Percentiles rank a stretch among this genome's conserved stretches.
Conservation (phyloP, 345 rosid species). For the Raphanus sativus region DNA sequence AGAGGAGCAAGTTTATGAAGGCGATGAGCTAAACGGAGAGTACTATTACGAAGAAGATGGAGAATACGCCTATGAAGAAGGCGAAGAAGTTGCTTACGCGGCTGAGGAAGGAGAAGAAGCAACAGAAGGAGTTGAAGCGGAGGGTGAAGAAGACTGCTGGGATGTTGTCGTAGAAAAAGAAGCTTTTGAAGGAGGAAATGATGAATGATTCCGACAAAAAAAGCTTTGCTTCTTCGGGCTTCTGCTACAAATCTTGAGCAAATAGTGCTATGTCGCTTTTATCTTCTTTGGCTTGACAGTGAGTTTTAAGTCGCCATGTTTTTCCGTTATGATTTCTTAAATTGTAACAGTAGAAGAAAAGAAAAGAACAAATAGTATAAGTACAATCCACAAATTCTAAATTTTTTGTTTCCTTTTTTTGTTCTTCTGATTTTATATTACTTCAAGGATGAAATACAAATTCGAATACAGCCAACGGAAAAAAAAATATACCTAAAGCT, state of each 20-base stretch:
- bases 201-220: background rate
- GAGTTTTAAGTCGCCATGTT: slow-evolving; percentile 39
- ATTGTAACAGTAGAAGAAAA: slow-evolving; percentile 46
- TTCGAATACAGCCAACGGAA: too few relatives aligned
- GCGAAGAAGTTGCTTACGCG: slow-evolving; percentile 40
- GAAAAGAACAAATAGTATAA: slow-evolving; percentile 28
- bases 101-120: background rate
- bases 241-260: slow-evolving; percentile 14
- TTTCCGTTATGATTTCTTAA: slow-evolving; percentile 20
- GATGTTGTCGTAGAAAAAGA: slow-evolving; percentile 49
- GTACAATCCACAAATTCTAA: slow-evolving; percentile 9
- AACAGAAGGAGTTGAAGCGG: too few relatives aligned
- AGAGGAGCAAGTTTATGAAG: slow-evolving; percentile 68
- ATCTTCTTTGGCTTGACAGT: slow-evolving; percentile 36
- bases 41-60: slow-evolving; percentile 58
- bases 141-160: slow-evolving; percentile 50
- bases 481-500: too few relatives aligned
- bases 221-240: slow-evolving; percentile 1
- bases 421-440: too few relatives aligned
- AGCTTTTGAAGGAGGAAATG: background rate
- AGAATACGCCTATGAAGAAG: slow-evolving; percentile 61
- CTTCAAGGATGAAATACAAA: too few relatives aligned
- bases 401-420: background rate
- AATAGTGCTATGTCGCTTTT: slow-evolving; percentile 10
- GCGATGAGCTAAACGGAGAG: slow-evolving; percentile 52